Evolutionary conservation across 495 filamentous ascomycete species (phyloP).

Genomic region (Hypoxylon intermedium): DNA sequence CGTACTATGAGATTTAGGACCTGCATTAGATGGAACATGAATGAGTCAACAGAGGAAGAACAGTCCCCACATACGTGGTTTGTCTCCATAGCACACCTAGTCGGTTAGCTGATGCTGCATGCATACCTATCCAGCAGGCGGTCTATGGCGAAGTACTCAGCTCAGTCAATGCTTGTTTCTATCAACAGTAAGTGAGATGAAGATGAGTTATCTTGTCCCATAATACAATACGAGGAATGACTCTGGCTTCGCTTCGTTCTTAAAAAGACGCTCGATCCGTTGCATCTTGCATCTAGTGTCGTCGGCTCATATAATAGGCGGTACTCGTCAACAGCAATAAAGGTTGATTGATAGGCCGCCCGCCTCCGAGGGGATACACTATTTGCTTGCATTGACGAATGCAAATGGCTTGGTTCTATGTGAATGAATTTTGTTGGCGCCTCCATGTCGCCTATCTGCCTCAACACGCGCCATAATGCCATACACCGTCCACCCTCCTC

Average conservation of each 20-base stretch:
- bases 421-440: conserved; percentile 32
- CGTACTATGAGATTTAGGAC: conserved; percentile 26
- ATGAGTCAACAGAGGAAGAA: conserved; percentile 35
- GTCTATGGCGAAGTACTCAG: background rate
- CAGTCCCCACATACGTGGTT: conserved; percentile 19
- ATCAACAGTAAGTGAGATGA: too few species aligned
- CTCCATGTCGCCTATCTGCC: conserved; percentile 15
- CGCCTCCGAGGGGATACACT: conserved; percentile 1
- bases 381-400: conserved; percentile 7
- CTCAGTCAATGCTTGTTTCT: too few species aligned
- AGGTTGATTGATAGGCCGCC: conserved; percentile 11
- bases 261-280: too few species aligned
- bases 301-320: conserved; percentile 11
- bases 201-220: too few species aligned
- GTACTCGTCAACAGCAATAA: background rate
- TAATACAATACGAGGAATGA: too few species aligned
- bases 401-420: conserved; percentile 2
- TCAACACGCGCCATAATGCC: conserved; percentile 26
- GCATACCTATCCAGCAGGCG: background rate
- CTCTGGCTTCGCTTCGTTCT: too few species aligned
- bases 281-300: conserved; percentile 8
- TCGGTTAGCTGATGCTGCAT: conserved; percentile 8
- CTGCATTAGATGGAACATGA: conserved; percentile 34
- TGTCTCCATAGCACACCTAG: background rate
- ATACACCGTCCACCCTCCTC: conserved; percentile 14